A percentile compares a stretch with the other conserved stretches of the same genome.
Conservation (phyloP, 2,329 filamentous ascomycete genomes). For the Colletotrichum camelliae region DNA sequence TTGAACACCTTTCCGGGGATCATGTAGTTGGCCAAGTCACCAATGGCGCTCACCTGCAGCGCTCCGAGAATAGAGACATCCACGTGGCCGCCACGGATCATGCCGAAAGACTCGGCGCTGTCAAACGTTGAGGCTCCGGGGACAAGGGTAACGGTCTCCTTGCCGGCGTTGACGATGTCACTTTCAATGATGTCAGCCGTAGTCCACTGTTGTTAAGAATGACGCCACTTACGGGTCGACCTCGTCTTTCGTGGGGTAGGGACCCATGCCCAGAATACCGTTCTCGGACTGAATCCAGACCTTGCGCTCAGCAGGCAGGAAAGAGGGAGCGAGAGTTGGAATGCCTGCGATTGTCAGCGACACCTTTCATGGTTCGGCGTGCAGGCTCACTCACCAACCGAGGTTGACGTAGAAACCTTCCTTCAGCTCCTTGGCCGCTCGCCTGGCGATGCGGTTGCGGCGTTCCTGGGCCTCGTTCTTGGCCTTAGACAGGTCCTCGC, state of each 20-base stretch:
- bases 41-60: constrained; percentile 78
- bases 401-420: constrained; percentile 82
- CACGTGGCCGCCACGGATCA: constrained; percentile 86
- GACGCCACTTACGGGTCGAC: constrained; percentile 61
- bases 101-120: constrained; percentile 81
- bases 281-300: constrained; percentile 91
- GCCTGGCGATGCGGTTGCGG: constrained; percentile 74
- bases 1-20: constrained; percentile 88
- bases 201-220: constrained; percentile 27
- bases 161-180: constrained; percentile 86
- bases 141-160: constrained; percentile 83
- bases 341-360: constrained; percentile 56
- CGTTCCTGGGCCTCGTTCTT: constrained; percentile 55
- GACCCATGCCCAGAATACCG: constrained; percentile 82
- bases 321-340: constrained; percentile 82
- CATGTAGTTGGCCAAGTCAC: constrained; percentile 90
- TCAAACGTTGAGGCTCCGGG: constrained; percentile 81
- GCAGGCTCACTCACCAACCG: constrained; percentile 55
- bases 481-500: constrained; percentile 35
- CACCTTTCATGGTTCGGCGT: no score
- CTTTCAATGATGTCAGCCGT: neutral
- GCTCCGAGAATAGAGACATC: constrained; percentile 85
- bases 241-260: constrained; percentile 75
- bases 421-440: constrained; percentile 82
- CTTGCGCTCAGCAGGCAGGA: constrained; percentile 69